Conservation (phyloP, 139 green algal species). For the Chlamydomonas sp. region DNA sequence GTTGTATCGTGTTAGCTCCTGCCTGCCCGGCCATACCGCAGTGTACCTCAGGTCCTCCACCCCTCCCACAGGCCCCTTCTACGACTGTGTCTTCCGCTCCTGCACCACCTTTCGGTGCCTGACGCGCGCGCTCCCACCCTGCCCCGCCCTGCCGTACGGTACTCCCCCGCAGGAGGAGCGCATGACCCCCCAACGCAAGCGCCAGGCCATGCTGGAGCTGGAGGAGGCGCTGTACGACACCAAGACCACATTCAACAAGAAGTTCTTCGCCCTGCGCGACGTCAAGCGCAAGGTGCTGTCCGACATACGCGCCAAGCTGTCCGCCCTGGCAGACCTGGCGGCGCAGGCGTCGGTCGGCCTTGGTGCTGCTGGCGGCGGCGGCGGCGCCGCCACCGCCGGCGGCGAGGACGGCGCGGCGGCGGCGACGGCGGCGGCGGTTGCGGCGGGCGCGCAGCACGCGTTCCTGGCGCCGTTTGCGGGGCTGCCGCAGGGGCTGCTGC, state of each 20-base stretch:
- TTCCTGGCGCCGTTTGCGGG: constrained; percentile 13
- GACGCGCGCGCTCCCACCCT: too few species aligned
- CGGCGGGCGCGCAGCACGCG: neutral
- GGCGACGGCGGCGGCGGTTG: neutral
- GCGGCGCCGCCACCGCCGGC: neutral
- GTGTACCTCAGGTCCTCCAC: too few species aligned
- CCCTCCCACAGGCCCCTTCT: too few species aligned
- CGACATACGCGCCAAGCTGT: constrained; percentile 35
- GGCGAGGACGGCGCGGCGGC: neutral
- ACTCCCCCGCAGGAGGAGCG: constrained; percentile 65
- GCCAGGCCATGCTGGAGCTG: constrained; percentile 73
- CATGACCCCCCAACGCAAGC: constrained; percentile 72
- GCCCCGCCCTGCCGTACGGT: too few species aligned
- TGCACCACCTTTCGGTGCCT: too few species aligned
- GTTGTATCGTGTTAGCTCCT: too few species aligned
- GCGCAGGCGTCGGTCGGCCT: neutral
- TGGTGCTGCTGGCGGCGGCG: neutral
- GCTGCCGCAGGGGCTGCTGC: constrained; percentile 15
- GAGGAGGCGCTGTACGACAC: constrained; percentile 64
- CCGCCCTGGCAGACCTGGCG: constrained; percentile 33
- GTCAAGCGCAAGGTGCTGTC: constrained; percentile 57
- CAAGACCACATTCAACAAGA: constrained; percentile 74
- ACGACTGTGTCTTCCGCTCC: too few species aligned
- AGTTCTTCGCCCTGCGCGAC: constrained; percentile 72
- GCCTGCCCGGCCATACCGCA: too few species aligned